These are phyloP conservation scores for Corymbia maculata DNA, from an alignment of 345 rosid genomes.

Conservation along the genomic window DNA sequence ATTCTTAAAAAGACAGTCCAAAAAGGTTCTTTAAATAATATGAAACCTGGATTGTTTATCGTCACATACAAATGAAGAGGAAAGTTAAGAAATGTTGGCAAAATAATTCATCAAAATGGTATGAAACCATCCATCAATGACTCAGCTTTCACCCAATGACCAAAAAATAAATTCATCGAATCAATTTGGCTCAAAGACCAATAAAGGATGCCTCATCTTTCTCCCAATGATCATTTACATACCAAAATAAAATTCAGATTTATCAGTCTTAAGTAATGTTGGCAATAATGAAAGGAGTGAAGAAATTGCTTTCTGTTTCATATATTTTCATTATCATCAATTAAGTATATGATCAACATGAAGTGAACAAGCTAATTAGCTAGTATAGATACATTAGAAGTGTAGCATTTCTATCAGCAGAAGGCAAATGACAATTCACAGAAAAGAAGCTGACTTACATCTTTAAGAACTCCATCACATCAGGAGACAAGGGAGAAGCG, in stretches of 20 bases:
- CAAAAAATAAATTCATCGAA: background rate
- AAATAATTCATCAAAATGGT: background rate
- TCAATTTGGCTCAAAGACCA: background rate
- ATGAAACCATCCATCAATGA: background rate
- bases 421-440: background rate
- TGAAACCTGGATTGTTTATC: background rate
- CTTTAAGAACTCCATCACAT: constrained; percentile 84
- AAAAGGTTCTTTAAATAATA: background rate
- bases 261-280: background rate
- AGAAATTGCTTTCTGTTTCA: background rate
- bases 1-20: background rate
- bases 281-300: background rate
- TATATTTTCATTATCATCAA: background rate
- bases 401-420: background rate
- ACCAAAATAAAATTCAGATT: background rate
- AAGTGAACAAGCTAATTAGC: background rate
- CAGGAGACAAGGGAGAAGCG: constrained; percentile 98
- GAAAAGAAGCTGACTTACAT: constrained; percentile 45
- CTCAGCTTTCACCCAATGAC: background rate
- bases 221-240: background rate
- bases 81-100: background rate
- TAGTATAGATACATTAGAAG: background rate
- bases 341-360: background rate
- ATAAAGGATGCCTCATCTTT: background rate
- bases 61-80: background rate